Evolutionary conservation across 2,329 filamentous ascomycete species (phyloP), one percentile per base, ranked within the genome.

Genomic region (Amphichorda felina): DNA sequence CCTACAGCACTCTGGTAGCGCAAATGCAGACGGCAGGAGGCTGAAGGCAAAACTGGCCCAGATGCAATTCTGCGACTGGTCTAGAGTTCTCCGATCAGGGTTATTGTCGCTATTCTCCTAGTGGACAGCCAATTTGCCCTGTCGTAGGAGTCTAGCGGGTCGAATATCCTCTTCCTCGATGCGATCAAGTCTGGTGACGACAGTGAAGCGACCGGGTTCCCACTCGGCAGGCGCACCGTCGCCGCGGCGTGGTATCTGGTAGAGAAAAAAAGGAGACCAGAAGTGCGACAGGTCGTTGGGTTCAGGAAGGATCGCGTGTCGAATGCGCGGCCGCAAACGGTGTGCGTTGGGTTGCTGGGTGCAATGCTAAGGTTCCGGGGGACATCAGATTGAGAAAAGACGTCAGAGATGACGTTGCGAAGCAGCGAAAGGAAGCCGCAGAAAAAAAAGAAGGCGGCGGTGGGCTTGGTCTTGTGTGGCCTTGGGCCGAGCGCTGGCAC

Each of bases 351-450:
- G 18, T 31, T 28, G 37, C 27, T 38, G 32, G 19, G 27, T 28
- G 32, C 14, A 15, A 14, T 38, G 35, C 24, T 27, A 24, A 50
- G 51, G 44, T 51, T 51, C 51, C 36, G 50, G 54, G 50, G 53
- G 54, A 56, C 48, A 50, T 51, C 48, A 54, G 50, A 49, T 53
- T 51, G 47, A 42, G 45, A 48, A 51, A 62, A 63, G 59, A 63
- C 60, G 60, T 63, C 60, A 63, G 60, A 62, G 60, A 63, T 63
- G 60, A 63, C 60, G 60, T 63, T 63, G 57, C 53, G 53, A 50
- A 46, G 60, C 62, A 62, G 57, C 53, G 53, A 49, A 47, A 51
- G 32, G 42, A 44, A 41, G 40, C 41, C 37, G 44, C 41, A 41
- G 34, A 40, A 45, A 43, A 49, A 56, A 56, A 51, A 51, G 52